phyloP scores from a whole-genome alignment of 2,329 filamentous ascomycete species.

The Dothistroma pini region DNA sequence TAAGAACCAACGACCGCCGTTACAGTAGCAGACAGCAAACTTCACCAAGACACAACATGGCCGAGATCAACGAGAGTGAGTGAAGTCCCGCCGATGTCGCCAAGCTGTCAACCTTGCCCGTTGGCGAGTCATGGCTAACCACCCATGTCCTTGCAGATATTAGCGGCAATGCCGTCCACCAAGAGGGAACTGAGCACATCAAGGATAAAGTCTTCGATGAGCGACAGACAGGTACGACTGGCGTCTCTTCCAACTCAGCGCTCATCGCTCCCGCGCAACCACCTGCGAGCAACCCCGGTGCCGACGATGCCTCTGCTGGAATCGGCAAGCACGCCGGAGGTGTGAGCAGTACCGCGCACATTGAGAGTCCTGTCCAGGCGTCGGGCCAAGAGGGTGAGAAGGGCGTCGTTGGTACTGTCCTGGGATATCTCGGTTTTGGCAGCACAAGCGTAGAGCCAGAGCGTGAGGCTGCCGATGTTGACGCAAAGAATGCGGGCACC shows the following conservation, averaged over 20 bases:
- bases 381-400: constrained; percentile 1
- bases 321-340: constrained; percentile 22
- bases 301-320: constrained; percentile 18
- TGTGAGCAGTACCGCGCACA: constrained; percentile 18
- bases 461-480: constrained; percentile 2
- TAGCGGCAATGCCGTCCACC: constrained; percentile 12
- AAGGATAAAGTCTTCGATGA: constrained; percentile 15
- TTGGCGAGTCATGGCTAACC: constrained; percentile 2
- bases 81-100: background rate
- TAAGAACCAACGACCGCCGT: background rate
- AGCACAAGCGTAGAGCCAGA: constrained; percentile 1
- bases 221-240: constrained; percentile 6
- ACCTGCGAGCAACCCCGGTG: constrained; percentile 24
- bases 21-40: background rate
- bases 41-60: background rate
- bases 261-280: constrained; percentile 13
- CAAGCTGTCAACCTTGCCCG: constrained; percentile 3
- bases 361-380: constrained; percentile 17
- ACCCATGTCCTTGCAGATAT: background rate
- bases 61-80: constrained; percentile 2
- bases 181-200: constrained; percentile 25
- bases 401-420: constrained; percentile 23
- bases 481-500: constrained; percentile 5
- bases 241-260: constrained; percentile 4
- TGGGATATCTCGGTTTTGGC: constrained; percentile 23